Conservation (phyloP, 2,329 filamentous ascomycete species). For the Arthrobotrys megalospora region DNA sequence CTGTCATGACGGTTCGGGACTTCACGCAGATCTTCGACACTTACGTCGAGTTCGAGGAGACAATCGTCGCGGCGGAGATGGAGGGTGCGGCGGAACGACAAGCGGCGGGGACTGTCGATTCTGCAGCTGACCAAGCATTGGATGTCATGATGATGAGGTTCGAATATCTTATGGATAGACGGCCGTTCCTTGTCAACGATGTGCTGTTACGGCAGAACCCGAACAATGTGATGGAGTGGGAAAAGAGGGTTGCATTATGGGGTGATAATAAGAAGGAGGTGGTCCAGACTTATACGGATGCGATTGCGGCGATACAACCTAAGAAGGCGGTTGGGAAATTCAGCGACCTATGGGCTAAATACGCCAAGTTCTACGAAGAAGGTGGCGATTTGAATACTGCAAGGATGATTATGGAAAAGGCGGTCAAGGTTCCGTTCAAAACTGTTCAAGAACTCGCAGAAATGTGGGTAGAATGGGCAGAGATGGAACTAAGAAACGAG, state of each 20-base stretch:
- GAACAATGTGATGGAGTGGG: constrained; percentile 96
- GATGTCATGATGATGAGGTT: constrained; percentile 98
- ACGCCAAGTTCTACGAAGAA: constrained; percentile 95
- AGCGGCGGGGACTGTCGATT: constrained; percentile 82
- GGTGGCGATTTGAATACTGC: constrained; percentile 88
- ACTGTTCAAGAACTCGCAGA: constrained; percentile 97
- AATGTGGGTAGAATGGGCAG: constrained; percentile 99
- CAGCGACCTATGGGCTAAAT: constrained; percentile 95
- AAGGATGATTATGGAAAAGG: constrained; percentile 95
- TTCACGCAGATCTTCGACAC: constrained; percentile 97
- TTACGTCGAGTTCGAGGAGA: constrained; percentile 97
- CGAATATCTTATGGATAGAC: constrained; percentile 96
- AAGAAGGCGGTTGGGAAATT: constrained; percentile 95
- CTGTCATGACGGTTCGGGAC: constrained; percentile 98
- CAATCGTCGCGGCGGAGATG: constrained; percentile 91
- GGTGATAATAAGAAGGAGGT: constrained; percentile 92
- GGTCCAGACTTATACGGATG: constrained; percentile 93
- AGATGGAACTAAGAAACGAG: constrained; percentile 95
- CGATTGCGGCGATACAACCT: constrained; percentile 91
- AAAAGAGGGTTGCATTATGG: constrained; percentile 96
- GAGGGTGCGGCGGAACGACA: constrained; percentile 84
- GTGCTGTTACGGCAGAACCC: constrained; percentile 95
- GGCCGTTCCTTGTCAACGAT: constrained; percentile 96
- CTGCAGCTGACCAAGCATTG: constrained; percentile 90
- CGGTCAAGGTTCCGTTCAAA: constrained; percentile 97